Evolutionary conservation across 768 basidiomycete genomes (phyloP), one percentile per base, ranked within the genome.

Genomic region (Phanerochaete carnosa): DNA sequence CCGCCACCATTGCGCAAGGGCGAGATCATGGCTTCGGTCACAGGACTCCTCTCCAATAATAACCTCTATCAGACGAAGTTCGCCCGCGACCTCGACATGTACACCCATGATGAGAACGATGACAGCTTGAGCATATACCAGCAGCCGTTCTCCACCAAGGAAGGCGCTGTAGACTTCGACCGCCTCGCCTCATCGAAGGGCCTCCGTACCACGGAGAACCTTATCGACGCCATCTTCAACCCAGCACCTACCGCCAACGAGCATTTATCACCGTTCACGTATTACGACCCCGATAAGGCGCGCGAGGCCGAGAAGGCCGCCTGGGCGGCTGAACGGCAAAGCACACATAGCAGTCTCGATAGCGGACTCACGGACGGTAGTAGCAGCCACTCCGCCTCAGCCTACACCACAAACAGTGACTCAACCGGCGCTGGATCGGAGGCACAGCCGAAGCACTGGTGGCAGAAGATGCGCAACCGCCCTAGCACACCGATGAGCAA

Each of bases 191-290:
- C 74, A 19, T 80, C 83, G 3, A 58, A 81, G 62, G 86, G 87
- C 0, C 80, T 86, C 1, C 81, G 82, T 54, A 83, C 84, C 15
- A 92, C 90, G 0, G 89, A 90, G 69, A 77, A 78, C 37, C 78
- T 93, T 45, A 92, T 92, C 68, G 91, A 93, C 58, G 85, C 88
- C 5, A 70, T 93, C 26, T 93, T 93, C 70, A 93, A 93, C 65
- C 90, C 91, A 1, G 78, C 79, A 1, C 80, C 77, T 1, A 68
- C 63, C 37, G 47, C 66, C 16, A 61, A 50, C 16, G 25, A 46
- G 11, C 49, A 59, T 46, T 60, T 56, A 30, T 62, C 68, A 1
- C 72, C 70, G n/a, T 73, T 72, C 65, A 73, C 70, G 39, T 68
- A 69, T 54, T 72, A 64, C 56, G 65, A 64, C 12, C 66, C 66